phyloP scores from a whole-genome alignment of 208 protist species.

The Leptomonas pyrrhocoris region DNA sequence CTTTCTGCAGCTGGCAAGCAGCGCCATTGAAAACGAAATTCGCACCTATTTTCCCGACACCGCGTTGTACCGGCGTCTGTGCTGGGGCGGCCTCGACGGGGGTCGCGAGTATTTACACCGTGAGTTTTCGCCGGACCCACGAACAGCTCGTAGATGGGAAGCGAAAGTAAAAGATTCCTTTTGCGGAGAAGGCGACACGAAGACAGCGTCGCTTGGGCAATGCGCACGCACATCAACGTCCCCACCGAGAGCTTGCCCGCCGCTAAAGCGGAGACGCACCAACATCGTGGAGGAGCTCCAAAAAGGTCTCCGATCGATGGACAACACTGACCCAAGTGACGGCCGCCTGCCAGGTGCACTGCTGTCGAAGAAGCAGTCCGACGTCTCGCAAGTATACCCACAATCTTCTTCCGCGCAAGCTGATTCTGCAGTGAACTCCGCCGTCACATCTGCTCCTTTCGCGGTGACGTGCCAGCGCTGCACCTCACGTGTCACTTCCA shows the following conservation, averaged over 20 bases:
- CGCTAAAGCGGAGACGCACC: slow-evolving; percentile 13
- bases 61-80: slow-evolving; percentile 40
- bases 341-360: not conserved
- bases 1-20: not conserved
- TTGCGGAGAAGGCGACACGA: not conserved
- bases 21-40: slow-evolving; percentile 52
- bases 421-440: not conserved
- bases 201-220: too few species aligned
- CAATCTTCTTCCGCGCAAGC: not conserved
- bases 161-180: not conserved
- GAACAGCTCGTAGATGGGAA: not conserved
- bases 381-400: not conserved
- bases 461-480: slow-evolving; percentile 30
- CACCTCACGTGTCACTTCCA: slow-evolving; percentile 39
- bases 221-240: not conserved
- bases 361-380: not conserved
- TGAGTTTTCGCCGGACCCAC: slow-evolving; percentile 7
- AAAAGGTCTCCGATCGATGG: slow-evolving; percentile 1
- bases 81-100: slow-evolving; percentile 10
- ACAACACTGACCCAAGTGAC: not conserved
- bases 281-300: slow-evolving; percentile 27
- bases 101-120: slow-evolving; percentile 2
- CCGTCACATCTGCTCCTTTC: slow-evolving; percentile 2
- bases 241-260: not conserved
- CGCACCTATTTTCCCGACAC: slow-evolving; percentile 55